These are phyloP conservation scores for Mycosarcoma maydis DNA, from an alignment of 1,284 basidiomycete species.

Conservation along the genomic window DNA sequence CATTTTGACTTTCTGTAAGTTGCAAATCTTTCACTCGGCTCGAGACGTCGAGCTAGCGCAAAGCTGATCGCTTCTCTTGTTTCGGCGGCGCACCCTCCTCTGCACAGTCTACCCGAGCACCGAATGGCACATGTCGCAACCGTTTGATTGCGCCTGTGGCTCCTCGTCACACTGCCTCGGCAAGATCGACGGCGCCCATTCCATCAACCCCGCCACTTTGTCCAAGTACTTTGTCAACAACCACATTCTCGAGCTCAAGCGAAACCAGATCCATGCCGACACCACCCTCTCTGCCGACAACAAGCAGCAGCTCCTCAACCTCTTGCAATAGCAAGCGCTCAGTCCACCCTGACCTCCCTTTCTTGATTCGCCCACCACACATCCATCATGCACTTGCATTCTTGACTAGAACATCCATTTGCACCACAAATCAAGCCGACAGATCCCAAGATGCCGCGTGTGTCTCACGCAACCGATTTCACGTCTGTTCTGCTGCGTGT, in stretches of 20 bases:
- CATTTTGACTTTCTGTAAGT: conserved; percentile 61
- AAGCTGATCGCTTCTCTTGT: too few relatives aligned
- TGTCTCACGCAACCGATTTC: too few relatives aligned
- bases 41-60: too few relatives aligned
- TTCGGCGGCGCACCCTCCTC: too few relatives aligned
- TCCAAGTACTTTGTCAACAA: conserved; percentile 54
- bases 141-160: conserved; percentile 59
- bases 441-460: too few relatives aligned
- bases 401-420: too few relatives aligned
- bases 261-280: conserved; percentile 24
- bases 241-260: conserved; percentile 56
- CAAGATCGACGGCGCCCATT: conserved; percentile 53
- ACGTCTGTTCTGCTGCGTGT: too few relatives aligned
- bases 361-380: too few relatives aligned
- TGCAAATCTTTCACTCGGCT: too few relatives aligned
- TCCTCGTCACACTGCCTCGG: conserved; percentile 39
- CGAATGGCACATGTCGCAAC: conserved; percentile 64
- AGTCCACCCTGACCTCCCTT: too few relatives aligned
- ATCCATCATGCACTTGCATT: too few relatives aligned
- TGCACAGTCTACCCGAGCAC: conserved; percentile 63
- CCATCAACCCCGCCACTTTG: conserved; percentile 32
- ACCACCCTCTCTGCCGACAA: neutral
- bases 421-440: too few relatives aligned
- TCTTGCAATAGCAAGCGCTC: neutral
- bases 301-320: conserved; percentile 2